phyloP scores from a whole-genome alignment of 2,329 filamentous ascomycete genomes.

The Dactylellina leptospora region DNA sequence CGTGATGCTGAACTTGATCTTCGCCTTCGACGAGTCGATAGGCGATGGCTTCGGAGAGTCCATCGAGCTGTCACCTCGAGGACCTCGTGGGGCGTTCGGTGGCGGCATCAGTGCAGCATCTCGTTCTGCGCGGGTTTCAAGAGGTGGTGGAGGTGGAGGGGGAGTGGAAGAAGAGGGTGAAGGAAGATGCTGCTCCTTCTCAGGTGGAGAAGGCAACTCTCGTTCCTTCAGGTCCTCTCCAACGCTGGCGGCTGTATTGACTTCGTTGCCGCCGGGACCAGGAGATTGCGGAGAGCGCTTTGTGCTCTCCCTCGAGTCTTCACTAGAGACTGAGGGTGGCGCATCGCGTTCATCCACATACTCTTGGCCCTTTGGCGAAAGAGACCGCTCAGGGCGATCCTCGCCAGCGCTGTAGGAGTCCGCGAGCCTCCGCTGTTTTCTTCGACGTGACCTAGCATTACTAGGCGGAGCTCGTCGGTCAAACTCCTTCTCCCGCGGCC shows the following conservation, averaged over 20 bases:
- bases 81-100: conserved; percentile 41
- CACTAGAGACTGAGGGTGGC: conserved; percentile 29
- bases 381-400: conserved; percentile 2
- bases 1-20: conserved; percentile 42
- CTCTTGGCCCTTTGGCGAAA: conserved; percentile 14
- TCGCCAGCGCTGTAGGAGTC: conserved; percentile 27
- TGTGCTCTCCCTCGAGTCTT: conserved; percentile 13
- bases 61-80: conserved; percentile 24
- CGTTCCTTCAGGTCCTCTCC: background rate
- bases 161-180: conserved; percentile 22
- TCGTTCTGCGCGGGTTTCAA: conserved; percentile 38
- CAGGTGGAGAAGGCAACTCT: background rate
- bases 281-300: conserved; percentile 21
- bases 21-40: conserved; percentile 44
- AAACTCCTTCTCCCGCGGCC: conserved; percentile 26
- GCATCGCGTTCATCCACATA: conserved; percentile 18
- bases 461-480: conserved; percentile 26
- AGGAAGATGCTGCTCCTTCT: conserved; percentile 5
- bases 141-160: conserved; percentile 29
- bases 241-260: background rate
- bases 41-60: conserved; percentile 24
- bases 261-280: conserved; percentile 3
- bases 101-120: conserved; percentile 51
- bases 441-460: conserved; percentile 36
- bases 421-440: conserved; percentile 28